Percentiles rank a stretch among this genome's conserved stretches.
Evolutionary conservation across 257 asterid genomes (phyloP).

Genomic region (Oldenlandia corymbosa): DNA sequence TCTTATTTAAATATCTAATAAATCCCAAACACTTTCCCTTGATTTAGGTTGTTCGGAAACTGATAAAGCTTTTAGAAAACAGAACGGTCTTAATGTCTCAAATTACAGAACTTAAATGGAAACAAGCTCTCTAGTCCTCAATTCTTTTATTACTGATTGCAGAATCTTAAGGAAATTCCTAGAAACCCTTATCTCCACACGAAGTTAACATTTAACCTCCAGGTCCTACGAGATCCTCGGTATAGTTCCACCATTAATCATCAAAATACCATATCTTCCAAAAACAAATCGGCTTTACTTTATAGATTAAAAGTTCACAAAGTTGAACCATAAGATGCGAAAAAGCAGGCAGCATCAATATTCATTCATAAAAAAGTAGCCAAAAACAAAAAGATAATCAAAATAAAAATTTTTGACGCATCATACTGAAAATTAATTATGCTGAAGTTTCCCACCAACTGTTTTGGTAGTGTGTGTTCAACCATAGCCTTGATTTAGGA

Average conservation of each 20-base stretch:
- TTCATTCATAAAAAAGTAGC: conserved; percentile 3
- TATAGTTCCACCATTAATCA: neutral
- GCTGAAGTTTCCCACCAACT: neutral
- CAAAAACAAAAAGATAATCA: neutral
- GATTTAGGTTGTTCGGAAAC: neutral
- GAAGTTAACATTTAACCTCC: too few relatives aligned
- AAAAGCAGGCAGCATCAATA: neutral
- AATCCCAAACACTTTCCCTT: neutral
- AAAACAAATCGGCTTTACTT: neutral
- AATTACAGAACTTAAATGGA: neutral
- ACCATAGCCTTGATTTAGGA: conserved; percentile 2
- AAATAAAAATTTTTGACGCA: neutral
- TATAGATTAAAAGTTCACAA: neutral
- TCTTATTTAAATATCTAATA: neutral
- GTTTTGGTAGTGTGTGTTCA: conserved; percentile 13
- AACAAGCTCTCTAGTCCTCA: neutral
- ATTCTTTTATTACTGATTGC: neutral
- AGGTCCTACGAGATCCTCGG: neutral
- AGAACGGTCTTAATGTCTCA: neutral
- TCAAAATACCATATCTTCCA: neutral
- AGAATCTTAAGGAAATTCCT: neutral
- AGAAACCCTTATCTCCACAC: neutral
- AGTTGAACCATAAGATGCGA: neutral
- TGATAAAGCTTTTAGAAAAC: neutral
- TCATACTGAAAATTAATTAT: neutral